Evolutionary conservation across 75 land plant genomes (phyloP).

Genomic region (Azolla pinnata): DNA sequence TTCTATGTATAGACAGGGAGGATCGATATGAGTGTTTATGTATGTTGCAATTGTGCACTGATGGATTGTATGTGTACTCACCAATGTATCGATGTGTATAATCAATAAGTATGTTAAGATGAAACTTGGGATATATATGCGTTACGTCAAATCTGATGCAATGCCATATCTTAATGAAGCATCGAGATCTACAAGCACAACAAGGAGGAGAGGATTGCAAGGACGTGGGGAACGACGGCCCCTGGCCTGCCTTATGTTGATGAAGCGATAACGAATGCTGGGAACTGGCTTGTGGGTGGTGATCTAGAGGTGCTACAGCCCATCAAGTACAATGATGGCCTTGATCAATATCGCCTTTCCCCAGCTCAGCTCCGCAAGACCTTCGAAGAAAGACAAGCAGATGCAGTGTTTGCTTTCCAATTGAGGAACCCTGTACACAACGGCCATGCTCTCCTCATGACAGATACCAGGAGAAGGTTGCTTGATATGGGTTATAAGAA

Average conservation of each 20-base stretch:
- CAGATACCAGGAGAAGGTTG: slow-evolving; percentile 78
- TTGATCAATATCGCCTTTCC: slow-evolving; percentile 94
- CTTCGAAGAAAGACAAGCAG: slow-evolving; percentile 77
- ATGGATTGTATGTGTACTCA: too few relatives aligned
- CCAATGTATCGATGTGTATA: too few relatives aligned
- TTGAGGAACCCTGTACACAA: slow-evolving; percentile 94
- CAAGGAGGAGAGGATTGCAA: slow-evolving; percentile 93
- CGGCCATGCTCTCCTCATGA: slow-evolving; percentile 97
- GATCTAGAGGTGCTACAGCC: slow-evolving; percentile 79
- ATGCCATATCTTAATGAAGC: too few relatives aligned
- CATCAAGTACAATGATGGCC: slow-evolving; percentile 88
- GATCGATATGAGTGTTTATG: too few relatives aligned
- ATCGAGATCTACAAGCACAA: slow-evolving; percentile 88
- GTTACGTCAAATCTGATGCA: not conserved
- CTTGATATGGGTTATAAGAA: slow-evolving; percentile 95
- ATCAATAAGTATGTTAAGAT: too few relatives aligned
- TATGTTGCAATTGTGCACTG: too few relatives aligned
- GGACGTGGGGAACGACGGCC: slow-evolving; percentile 96
- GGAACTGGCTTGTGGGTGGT: slow-evolving; percentile 94
- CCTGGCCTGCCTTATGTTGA: slow-evolving; percentile 92
- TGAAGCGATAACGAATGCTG: slow-evolving; percentile 61
- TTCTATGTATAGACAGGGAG: too few relatives aligned
- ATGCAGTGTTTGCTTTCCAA: slow-evolving; percentile 98
- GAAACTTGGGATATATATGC: too few relatives aligned
- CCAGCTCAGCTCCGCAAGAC: slow-evolving; percentile 71